Base-by-base conservation (phyloP, 140 eudicot species). In the Anethum foeniculum region DNA sequence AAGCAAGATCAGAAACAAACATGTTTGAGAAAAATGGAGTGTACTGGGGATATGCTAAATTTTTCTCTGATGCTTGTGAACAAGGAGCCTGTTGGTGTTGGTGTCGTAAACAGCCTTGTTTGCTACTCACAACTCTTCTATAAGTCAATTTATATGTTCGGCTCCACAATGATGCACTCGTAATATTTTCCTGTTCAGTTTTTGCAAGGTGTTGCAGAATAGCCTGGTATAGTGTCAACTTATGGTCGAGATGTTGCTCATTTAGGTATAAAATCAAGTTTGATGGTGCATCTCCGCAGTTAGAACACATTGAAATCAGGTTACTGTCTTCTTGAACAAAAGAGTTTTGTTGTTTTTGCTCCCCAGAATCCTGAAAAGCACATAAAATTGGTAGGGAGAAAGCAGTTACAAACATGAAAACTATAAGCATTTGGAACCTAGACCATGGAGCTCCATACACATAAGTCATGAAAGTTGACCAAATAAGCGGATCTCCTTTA, bases 221-320 rank as follows among this genome's bases (percentile, higher is more conserved):
- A 68, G 94, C 91, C 85, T 95, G 99, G 86, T 90, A 95, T 78
- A 92, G 77, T 19, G 97, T 85, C 84, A 89, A 80, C 27, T 36
- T 38, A 15, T 79, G 77, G 77, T 91, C 93, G 58, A 90, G 78
- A 43, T 79, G 82, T 79, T 89, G 85, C 47, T 91, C 97, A 47
- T 92, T 90, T 19, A 90, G 88, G 81, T 86, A 89, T 84, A 95
- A 83, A n/a, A 83, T 77, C 86, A 95, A 86, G 77, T 86, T 86
- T 36, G 84, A 74, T 11, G 86, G 76, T 67, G 73, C 85, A 68
- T 82, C 86, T 58, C 85, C 85, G 67, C 41, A 49, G 60, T 41
- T 74, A 64, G 81, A 77, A 69, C 67, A 65, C 19, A 80, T 85
- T 14, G 76, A 75, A 79, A 71, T 67, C 67, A 56, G 77, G 76